Conservation (phyloP, 768 basidiomycete species). For the Kwoniella dendrophila region DNA sequence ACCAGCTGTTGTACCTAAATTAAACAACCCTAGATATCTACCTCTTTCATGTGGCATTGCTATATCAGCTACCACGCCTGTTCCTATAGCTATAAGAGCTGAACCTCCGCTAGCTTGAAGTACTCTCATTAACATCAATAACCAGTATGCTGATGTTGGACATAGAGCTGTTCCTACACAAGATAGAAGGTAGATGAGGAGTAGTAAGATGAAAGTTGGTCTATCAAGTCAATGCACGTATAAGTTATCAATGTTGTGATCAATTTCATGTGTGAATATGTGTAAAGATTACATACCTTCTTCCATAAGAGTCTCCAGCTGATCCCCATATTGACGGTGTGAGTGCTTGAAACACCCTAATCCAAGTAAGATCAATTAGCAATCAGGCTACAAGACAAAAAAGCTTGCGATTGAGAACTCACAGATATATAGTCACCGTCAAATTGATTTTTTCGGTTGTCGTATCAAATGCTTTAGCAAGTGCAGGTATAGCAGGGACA, state of each 20-base stretch:
- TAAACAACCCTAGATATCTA: slow-evolving; percentile 71
- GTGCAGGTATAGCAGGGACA: slow-evolving; percentile 75
- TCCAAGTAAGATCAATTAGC: not conserved
- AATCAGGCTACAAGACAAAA: too few species aligned
- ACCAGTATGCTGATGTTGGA: slow-evolving; percentile 70
- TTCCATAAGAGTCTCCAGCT: slow-evolving; percentile 59
- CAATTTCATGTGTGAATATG: not conserved
- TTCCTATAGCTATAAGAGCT: slow-evolving; percentile 54
- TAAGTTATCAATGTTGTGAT: not conserved
- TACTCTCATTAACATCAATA: slow-evolving; percentile 76
- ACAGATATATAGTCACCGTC: slow-evolving; percentile 75
- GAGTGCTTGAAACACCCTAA: slow-evolving; percentile 47
- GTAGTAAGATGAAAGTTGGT: slow-evolving; percentile 61
- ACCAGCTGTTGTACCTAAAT: slow-evolving; percentile 38
- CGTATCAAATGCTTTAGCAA: slow-evolving; percentile 67
- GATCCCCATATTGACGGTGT: slow-evolving; percentile 68
- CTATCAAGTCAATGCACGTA: slow-evolving; percentile 16
- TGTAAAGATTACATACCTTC: slow-evolving; percentile 20
- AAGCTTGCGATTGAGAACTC: slow-evolving; percentile 2
- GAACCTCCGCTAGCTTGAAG: slow-evolving; percentile 60
- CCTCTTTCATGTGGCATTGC: slow-evolving; percentile 73
- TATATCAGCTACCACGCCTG: slow-evolving; percentile 80
- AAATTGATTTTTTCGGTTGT: slow-evolving; percentile 75
- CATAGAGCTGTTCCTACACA: slow-evolving; percentile 67
- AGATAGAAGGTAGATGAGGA: slow-evolving; percentile 66